Conservation (phyloP, 208 protist species). For the Balamuthia mandrillaris region DNA sequence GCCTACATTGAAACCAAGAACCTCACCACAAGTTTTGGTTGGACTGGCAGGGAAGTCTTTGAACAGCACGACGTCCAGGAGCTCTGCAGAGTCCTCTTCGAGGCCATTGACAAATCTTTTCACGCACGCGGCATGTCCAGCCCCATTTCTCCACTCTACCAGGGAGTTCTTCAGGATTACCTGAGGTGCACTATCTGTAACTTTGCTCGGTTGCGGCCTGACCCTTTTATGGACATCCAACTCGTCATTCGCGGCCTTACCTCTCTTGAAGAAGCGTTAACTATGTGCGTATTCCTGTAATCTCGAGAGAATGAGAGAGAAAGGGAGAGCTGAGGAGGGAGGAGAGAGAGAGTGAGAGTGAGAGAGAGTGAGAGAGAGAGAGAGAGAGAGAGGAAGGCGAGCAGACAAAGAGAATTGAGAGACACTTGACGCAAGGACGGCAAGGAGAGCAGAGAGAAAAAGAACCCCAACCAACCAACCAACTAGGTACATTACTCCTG, state of each 20-base stretch:
- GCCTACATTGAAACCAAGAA: constrained; percentile 42
- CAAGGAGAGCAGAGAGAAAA: no score
- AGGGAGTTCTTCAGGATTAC: constrained; percentile 20
- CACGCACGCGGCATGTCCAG: constrained; percentile 11
- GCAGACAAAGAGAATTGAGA: no score
- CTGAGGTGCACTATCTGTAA: constrained; percentile 32
- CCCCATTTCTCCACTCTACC: not conserved
- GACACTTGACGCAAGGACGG: no score
- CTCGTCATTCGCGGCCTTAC: constrained; percentile 12
- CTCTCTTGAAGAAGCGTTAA: constrained; percentile 42
- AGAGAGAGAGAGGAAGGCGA: no score
- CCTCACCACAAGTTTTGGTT: constrained; percentile 49
- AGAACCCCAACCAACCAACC: constrained; percentile 46
- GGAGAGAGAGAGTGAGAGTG: no score
- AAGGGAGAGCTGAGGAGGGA: constrained; percentile 16
- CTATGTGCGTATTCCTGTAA: not conserved
- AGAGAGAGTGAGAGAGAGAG: no score
- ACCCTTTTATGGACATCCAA: constrained; percentile 43
- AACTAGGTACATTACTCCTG: constrained; percentile 25
- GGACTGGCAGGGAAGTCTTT: constrained; percentile 53
- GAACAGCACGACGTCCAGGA: constrained; percentile 66
- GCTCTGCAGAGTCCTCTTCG: constrained; percentile 57
- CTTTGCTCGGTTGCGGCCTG: not conserved
- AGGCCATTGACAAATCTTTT: constrained; percentile 50
- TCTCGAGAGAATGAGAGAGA: no score